Conservation (phyloP, 2,329 filamentous ascomycete genomes). For the Fusarium floridanum region DNA sequence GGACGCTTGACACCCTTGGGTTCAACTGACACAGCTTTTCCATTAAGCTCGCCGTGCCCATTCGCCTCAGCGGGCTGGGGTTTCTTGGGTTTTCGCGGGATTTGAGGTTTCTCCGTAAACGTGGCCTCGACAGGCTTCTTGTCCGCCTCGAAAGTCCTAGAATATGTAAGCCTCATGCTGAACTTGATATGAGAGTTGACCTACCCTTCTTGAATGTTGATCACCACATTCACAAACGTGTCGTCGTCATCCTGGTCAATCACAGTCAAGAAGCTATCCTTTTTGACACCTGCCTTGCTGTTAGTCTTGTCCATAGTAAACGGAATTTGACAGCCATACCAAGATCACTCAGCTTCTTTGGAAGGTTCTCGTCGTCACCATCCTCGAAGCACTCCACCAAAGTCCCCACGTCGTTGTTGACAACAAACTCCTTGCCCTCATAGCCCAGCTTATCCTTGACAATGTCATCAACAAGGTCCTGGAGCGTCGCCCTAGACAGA, state of each 20-base stretch:
- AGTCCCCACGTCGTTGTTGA: constrained; percentile 80
- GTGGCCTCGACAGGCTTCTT: constrained; percentile 69
- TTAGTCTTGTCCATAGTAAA: constrained; percentile 25
- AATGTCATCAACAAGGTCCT: constrained; percentile 82
- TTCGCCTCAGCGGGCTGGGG: constrained; percentile 53
- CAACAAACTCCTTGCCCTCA: constrained; percentile 80
- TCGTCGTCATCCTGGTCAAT: constrained; percentile 84
- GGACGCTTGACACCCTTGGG: constrained; percentile 61
- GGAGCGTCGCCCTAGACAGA: constrained; percentile 77
- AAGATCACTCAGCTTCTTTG: constrained; percentile 82
- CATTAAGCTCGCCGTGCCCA: constrained; percentile 56
- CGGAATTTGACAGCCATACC: constrained; percentile 59
- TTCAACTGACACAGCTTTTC: constrained; percentile 52
- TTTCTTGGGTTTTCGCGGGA: constrained; percentile 67
- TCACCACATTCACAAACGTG: constrained; percentile 82
- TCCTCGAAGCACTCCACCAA: constrained; percentile 75
- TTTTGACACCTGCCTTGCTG: constrained; percentile 68
- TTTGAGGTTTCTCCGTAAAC: constrained; percentile 58
- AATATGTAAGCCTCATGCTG: constrained; percentile 44
- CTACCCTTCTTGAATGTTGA: constrained; percentile 75
- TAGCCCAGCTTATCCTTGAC: constrained; percentile 80
- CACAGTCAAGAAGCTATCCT: constrained; percentile 83
- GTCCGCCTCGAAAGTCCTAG: constrained; percentile 57
- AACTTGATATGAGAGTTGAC: constrained; percentile 41
- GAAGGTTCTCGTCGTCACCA: constrained; percentile 86